Evolutionary conservation across 768 basidiomycete genomes (phyloP).

Genomic region (Amanita subjunquillea): DNA sequence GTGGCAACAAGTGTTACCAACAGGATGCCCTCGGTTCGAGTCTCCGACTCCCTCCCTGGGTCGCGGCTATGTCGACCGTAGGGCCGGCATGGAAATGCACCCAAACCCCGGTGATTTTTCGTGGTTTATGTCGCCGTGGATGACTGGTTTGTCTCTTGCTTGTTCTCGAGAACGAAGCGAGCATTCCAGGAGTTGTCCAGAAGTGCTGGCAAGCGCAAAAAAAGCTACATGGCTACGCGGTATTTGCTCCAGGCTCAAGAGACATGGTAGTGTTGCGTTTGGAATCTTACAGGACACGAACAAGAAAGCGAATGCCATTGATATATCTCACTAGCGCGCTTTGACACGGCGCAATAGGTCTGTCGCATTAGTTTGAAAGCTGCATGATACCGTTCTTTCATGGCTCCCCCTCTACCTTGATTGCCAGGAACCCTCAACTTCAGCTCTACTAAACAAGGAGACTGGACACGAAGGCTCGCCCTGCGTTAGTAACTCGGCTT

Average conservation of each 20-base stretch:
- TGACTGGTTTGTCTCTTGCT: slow-evolving; percentile 18
- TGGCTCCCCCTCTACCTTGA: slow-evolving; percentile 10
- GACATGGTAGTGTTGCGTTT: slow-evolving; percentile 1
- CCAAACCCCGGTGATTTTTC: slow-evolving; percentile 46
- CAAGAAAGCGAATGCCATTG: slow-evolving; percentile 18
- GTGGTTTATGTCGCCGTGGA: slow-evolving; percentile 44
- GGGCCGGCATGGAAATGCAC: slow-evolving; percentile 12
- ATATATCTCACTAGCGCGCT: slow-evolving; percentile 10
- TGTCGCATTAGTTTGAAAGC: slow-evolving; percentile 5
- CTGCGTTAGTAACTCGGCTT: slow-evolving; percentile 28
- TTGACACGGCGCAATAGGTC: slow-evolving; percentile 16
- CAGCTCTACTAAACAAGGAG: slow-evolving; percentile 31
- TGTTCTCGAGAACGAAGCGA: slow-evolving; percentile 9
- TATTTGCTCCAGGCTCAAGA: slow-evolving; percentile 8
- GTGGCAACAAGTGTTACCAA: slow-evolving; percentile 24
- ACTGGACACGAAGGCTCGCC: slow-evolving; percentile 21
- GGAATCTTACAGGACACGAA: slow-evolving; percentile 17
- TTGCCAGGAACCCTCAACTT: slow-evolving; percentile 27
- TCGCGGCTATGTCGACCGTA: slow-evolving; percentile 7
- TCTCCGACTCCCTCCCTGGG: slow-evolving; percentile 32
- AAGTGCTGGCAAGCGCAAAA: slow-evolving; percentile 42
- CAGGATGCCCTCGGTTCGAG: slow-evolving; percentile 29
- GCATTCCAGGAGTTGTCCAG: slow-evolving; percentile 24
- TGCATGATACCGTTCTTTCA: slow-evolving; percentile 7
- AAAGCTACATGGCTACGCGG: slow-evolving; percentile 43